These are phyloP conservation scores for Globisporangium barbulae DNA, from an alignment of 352 stramenopile species.

Conservation along the genomic window DNA sequence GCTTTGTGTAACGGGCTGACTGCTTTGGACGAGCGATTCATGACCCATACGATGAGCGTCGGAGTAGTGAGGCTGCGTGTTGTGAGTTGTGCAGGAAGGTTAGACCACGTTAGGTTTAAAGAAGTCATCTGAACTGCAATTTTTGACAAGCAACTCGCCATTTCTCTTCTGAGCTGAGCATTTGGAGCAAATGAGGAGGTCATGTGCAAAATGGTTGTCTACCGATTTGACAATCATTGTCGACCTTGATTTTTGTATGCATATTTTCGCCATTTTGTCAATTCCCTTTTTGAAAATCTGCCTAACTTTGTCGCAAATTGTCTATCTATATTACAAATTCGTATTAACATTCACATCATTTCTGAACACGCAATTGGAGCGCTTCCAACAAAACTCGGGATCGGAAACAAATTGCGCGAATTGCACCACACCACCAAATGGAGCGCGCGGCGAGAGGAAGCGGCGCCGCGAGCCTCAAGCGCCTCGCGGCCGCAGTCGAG, in stretches of 20 bases:
- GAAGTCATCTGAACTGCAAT: background rate
- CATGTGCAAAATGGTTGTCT: too few species aligned
- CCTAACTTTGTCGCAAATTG: too few species aligned
- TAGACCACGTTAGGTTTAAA: background rate
- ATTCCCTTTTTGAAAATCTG: too few species aligned
- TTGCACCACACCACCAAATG: constrained; percentile 8
- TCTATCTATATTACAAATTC: too few species aligned
- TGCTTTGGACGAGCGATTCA: background rate
- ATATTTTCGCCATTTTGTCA: too few species aligned
- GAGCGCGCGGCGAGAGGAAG: constrained; percentile 5
- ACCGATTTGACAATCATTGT: too few species aligned
- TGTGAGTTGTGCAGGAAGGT: background rate
- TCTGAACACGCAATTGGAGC: background rate
- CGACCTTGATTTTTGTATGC: too few species aligned
- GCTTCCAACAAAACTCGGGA: background rate
- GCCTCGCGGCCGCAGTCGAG: constrained; percentile 57
- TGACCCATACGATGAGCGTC: background rate
- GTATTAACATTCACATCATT: background rate
- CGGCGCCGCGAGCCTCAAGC: constrained; percentile 29
- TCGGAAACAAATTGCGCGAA: too few species aligned
- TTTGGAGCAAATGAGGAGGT: too few species aligned
- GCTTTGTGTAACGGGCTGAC: background rate
- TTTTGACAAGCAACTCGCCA: background rate
- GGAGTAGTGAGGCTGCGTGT: background rate
- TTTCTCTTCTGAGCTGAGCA: too few species aligned